Evolutionary conservation across 305 asterid species (phyloP).

Genomic region (Rubia peregrina): DNA sequence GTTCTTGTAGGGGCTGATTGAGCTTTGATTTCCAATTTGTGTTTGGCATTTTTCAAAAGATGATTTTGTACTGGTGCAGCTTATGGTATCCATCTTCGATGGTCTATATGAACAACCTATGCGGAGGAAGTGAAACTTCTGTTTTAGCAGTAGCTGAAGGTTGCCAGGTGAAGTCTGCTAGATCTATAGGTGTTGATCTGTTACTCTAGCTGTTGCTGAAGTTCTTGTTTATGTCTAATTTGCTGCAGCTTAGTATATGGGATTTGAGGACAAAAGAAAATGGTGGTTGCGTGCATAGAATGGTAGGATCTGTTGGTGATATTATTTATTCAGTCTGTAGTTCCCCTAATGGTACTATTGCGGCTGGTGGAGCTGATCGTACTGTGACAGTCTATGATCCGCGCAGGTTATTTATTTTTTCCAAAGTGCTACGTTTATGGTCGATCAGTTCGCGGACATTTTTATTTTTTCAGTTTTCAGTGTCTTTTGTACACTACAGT

Average conservation of each 20-base stretch:
- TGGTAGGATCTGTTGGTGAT: slow-evolving; percentile 79
- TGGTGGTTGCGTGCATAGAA: slow-evolving; percentile 83
- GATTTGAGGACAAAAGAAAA: slow-evolving; percentile 81
- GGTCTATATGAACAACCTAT: slow-evolving; percentile 40
- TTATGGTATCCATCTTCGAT: slow-evolving; percentile 79
- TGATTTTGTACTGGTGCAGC: slow-evolving; percentile 34
- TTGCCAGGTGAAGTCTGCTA: slow-evolving; percentile 54
- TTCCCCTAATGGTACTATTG: slow-evolving; percentile 68
- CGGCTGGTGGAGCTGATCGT: slow-evolving; percentile 83
- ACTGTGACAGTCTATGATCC: slow-evolving; percentile 86
- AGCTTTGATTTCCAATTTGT: not conserved
- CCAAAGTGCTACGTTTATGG: not conserved
- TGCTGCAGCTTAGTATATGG: slow-evolving; percentile 76
- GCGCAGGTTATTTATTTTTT: slow-evolving; percentile 54
- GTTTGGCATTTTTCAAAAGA: not conserved
- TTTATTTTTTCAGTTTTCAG: not conserved
- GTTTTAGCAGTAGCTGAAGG: slow-evolving; percentile 79
- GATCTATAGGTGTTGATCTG: slow-evolving; percentile 8
- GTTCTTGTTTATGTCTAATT: slow-evolving; percentile 2
- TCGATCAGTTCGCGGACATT: not conserved
- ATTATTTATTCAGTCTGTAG: slow-evolving; percentile 57
- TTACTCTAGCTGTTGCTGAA: slow-evolving; percentile 8
- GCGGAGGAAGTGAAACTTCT: slow-evolving; percentile 47
- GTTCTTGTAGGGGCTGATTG: slow-evolving; percentile 1
- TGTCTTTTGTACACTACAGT: not conserved